These are phyloP conservation scores for Penicillium herquei DNA, from an alignment of 495 filamentous ascomycete genomes.

Conservation along the genomic window DNA sequence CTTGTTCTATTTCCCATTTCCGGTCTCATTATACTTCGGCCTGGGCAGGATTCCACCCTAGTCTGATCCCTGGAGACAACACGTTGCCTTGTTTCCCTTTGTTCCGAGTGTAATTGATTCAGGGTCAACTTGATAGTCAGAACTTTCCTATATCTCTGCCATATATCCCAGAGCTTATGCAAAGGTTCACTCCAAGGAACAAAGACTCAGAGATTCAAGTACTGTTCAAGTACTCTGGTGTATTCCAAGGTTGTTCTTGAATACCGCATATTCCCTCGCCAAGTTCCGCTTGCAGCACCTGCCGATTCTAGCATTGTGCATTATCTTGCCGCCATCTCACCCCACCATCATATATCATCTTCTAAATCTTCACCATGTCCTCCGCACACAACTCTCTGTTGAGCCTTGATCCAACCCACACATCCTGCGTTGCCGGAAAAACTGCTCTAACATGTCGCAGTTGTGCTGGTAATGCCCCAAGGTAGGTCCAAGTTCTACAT, in stretches of 20 bases:
- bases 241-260: too few species aligned
- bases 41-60: conserved; percentile 20
- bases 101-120: conserved; percentile 10
- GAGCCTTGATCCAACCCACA: conserved; percentile 35
- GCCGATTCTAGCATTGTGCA: conserved; percentile 2
- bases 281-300: conserved; percentile 1
- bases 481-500: conserved; percentile 19
- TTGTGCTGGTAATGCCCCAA: conserved; percentile 42
- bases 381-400: conserved; percentile 14
- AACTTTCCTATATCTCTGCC: neutral
- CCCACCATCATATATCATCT: neutral
- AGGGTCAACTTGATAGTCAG: conserved; percentile 1
- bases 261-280: neutral
- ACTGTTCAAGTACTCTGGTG: too few species aligned
- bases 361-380: conserved; percentile 17
- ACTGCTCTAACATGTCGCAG: conserved; percentile 38
- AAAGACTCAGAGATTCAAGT: neutral
- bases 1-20: conserved; percentile 7
- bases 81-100: conserved; percentile 14
- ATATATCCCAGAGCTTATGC: too few species aligned
- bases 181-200: neutral
- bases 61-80: conserved; percentile 12
- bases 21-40: conserved; percentile 21
- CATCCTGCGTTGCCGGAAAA: conserved; percentile 36
- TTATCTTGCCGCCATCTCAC: conserved; percentile 1